Conservation (phyloP, 1,139 yeast species). For the Lodderomyces elongisporus region DNA sequence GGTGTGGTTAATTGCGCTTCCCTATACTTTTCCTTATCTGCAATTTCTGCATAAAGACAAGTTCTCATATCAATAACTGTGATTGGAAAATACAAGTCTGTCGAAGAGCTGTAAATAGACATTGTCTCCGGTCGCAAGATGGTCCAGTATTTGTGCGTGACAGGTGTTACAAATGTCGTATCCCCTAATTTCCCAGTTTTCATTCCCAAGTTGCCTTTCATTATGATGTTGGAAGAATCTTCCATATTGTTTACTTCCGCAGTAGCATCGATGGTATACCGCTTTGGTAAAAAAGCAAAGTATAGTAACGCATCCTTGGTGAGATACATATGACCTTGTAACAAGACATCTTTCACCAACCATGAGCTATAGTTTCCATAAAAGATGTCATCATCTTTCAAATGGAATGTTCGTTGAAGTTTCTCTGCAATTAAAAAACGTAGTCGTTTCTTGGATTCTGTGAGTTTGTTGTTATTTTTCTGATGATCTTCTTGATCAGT, state of each 20-base stretch:
- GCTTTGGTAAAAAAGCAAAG: slow-evolving; percentile 75
- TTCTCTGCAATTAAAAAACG: slow-evolving; percentile 33
- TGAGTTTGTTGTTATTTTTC: slow-evolving; percentile 10
- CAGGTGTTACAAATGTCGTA: slow-evolving; percentile 29
- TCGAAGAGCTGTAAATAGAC: slow-evolving; percentile 63
- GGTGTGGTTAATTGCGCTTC: slow-evolving; percentile 9
- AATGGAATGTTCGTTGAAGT: slow-evolving; percentile 31
- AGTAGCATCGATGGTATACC: slow-evolving; percentile 11
- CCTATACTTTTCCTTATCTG: slow-evolving; percentile 24
- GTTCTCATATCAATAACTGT: slow-evolving; percentile 67
- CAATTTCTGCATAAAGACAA: slow-evolving; percentile 57
- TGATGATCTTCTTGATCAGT: slow-evolving; percentile 11
- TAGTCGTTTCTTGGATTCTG: slow-evolving; percentile 15
- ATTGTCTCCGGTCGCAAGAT: slow-evolving; percentile 66
- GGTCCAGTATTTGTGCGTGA: slow-evolving; percentile 63
- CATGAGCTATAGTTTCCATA: slow-evolving; percentile 65
- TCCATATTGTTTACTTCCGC: slow-evolving; percentile 14
- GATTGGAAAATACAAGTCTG: slow-evolving; percentile 78
- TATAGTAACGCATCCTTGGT: slow-evolving; percentile 64
- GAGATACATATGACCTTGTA: slow-evolving; percentile 80
- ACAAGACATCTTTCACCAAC: slow-evolving; percentile 73
- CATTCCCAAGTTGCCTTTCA: slow-evolving; percentile 47
- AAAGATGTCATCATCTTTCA: slow-evolving; percentile 48
- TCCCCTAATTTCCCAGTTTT: slow-evolving; percentile 45
- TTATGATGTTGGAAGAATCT: slow-evolving; percentile 30